Base-by-base conservation (phyloP, 371 early-diverging fungal species). In the Mortierella sp. region DNA sequence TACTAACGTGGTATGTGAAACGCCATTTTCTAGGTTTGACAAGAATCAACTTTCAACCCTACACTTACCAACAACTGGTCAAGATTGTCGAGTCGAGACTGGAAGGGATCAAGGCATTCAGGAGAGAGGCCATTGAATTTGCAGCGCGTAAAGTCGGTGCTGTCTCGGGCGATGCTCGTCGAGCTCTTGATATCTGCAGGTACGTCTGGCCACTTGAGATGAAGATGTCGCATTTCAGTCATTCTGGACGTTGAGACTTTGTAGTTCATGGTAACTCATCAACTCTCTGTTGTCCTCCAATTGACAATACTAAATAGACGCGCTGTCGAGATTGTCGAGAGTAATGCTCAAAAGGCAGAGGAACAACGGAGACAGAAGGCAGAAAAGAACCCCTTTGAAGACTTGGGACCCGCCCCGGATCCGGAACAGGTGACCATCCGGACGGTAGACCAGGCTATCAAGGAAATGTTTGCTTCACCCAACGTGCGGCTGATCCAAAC, bases 101-200 rank as follows among this genome's bases (percentile, higher is more conserved):
- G 37, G 89, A 90, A 37, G 96, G 95, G 0, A 91, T 93, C 24
- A 86, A 88, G 52, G 91, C 92, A 2, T 95, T 97, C 85, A 91
- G 92, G 39, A 79, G 86, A 13, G 96, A 96, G 73, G 99, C 99
- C 0, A 89, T 99, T 16, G 96, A 97, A 82, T 93, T 97, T 84
- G 96, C 96, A 37, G 95, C 99, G 2, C 94, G 97, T 52, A 97
- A 97, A 86, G 96, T 99, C 5, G 95, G 96, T 69, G 94, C 97
- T 0, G 95, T 99, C 8, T 95, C 96, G 63, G 99, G 99, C 3
- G 99, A 99, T 89, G 99, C 99, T 31, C 91, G 99, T 47, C 92
- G 98, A 22, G 97, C 97, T 1, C 87, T 98, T 69, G 99, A 99
- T 85, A 97, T 99, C 43, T 97, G 97, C 86, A 88, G 94, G 91